Evolutionary conservation across 805 yeast genomes (phyloP).

Genomic region (Candida ortonii): DNA sequence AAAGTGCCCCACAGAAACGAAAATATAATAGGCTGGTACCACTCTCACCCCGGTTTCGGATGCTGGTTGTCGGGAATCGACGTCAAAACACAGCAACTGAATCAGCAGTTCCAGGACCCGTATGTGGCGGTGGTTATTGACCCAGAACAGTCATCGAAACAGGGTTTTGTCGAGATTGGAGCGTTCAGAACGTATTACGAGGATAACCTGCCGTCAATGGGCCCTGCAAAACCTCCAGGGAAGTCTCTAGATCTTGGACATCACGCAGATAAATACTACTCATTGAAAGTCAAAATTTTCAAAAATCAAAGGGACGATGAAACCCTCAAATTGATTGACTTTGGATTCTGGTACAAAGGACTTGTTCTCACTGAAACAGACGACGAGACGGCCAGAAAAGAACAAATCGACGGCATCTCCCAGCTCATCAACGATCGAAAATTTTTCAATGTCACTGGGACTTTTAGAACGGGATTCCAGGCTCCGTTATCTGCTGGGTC

Average conservation of each 20-base stretch:
- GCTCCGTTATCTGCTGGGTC: slow-evolving; percentile 9
- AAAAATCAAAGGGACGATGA: slow-evolving; percentile 48
- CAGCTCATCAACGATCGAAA: slow-evolving; percentile 6
- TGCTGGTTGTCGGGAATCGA: slow-evolving; percentile 95
- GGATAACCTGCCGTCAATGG: slow-evolving; percentile 14
- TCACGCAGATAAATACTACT: slow-evolving; percentile 67
- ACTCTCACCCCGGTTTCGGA: slow-evolving; percentile 94
- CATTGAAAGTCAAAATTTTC: slow-evolving; percentile 61
- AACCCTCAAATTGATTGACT: slow-evolving; percentile 42
- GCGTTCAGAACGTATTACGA: slow-evolving; percentile 71
- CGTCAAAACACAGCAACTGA: slow-evolving; percentile 81
- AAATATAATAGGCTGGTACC: slow-evolving; percentile 95
- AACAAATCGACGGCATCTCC: slow-evolving; percentile 9
- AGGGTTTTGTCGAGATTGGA: slow-evolving; percentile 76
- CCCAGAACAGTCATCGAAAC: slow-evolving; percentile 63
- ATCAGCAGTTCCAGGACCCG: slow-evolving; percentile 89
- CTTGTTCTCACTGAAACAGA: slow-evolving; percentile 21
- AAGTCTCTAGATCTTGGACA: slow-evolving; percentile 52
- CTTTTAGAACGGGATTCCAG: slow-evolving; percentile 3
- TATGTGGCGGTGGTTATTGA: slow-evolving; percentile 86
- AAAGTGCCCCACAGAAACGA: slow-evolving; percentile 47
- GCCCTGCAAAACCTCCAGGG: slow-evolving; percentile 2
- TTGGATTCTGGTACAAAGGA: slow-evolving; percentile 46
- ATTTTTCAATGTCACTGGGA: slow-evolving; percentile 1
- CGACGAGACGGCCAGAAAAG: slow-evolving; percentile 14